Percentiles rank a stretch among this genome's conserved stretches.
Evolutionary conservation across 345 rosid species (phyloP).

Genomic region (Noccaea caerulescens): DNA sequence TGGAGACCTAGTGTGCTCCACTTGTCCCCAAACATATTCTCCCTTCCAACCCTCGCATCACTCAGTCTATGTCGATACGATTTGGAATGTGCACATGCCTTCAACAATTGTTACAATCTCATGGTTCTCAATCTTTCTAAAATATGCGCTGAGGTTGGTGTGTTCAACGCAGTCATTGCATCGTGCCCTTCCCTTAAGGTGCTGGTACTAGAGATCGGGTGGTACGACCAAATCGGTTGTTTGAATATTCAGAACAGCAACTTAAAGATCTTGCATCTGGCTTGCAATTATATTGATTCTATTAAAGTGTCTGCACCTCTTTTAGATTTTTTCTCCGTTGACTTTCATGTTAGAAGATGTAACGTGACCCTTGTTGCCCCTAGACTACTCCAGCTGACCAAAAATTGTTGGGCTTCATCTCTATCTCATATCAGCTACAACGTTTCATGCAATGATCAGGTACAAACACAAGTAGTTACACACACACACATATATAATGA

Average conservation of each 20-base stretch:
- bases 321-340: neutral
- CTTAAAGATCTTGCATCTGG: slow-evolving; percentile 16
- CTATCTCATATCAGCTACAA: neutral
- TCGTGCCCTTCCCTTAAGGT: slow-evolving; percentile 20
- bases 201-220: neutral
- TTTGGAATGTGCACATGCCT: neutral
- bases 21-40: slow-evolving; percentile 19
- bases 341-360: too few relatives aligned
- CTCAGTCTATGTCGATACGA: neutral
- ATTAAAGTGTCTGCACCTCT: slow-evolving; percentile 4
- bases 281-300: neutral
- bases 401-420: too few relatives aligned
- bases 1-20: neutral
- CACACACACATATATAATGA: too few relatives aligned
- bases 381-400: neutral
- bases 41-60: neutral
- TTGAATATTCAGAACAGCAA: slow-evolving; percentile 23
- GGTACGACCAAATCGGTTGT: neutral
- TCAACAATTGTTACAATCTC: slow-evolving; percentile 12
- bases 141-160: neutral
- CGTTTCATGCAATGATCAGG: slow-evolving; percentile 8
- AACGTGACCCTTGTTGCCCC: neutral
- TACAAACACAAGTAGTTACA: neutral
- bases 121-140: neutral
- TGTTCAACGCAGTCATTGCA: slow-evolving; percentile 19